Percentiles rank a stretch among this genome's conserved stretches.
Conservation (phyloP, 179 eudicot genomes). For the Carnegiea gigantea region DNA sequence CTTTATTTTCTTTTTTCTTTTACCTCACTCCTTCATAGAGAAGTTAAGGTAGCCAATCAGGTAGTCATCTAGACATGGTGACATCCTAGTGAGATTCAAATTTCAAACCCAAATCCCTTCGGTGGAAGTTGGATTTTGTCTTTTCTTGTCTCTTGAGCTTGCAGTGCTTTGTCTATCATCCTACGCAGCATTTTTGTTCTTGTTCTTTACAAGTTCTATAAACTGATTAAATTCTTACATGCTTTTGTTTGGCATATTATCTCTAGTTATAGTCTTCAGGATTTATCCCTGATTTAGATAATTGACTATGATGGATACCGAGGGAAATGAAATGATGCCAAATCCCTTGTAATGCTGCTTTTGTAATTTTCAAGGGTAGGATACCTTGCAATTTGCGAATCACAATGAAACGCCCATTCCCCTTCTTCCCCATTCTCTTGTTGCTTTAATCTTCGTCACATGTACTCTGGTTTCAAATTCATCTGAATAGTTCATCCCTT, state of each 20-base stretch:
- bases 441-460: not conserved
- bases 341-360: not conserved
- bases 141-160: not conserved
- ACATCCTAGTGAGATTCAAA: not conserved
- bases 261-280: not conserved
- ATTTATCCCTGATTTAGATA: not conserved
- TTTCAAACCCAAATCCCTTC: not conserved
- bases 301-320: not conserved
- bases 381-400: not conserved
- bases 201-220: not conserved
- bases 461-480: not conserved
- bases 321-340: not conserved
- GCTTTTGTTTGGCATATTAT: constrained; percentile 11
- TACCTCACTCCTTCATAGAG: not conserved
- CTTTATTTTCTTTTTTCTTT: not conserved
- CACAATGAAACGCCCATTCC: not conserved
- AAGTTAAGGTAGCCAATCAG: not conserved
- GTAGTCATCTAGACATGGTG: not conserved
- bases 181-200: not conserved
- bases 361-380: not conserved
- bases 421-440: not conserved
- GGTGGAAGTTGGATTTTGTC: too few relatives aligned
- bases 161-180: too few relatives aligned
- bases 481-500: constrained; percentile 12
- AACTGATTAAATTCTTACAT: not conserved